Base-by-base conservation (phyloP, 768 basidiomycete genomes). In the Rhodosporidiobolus sp. region DNA sequence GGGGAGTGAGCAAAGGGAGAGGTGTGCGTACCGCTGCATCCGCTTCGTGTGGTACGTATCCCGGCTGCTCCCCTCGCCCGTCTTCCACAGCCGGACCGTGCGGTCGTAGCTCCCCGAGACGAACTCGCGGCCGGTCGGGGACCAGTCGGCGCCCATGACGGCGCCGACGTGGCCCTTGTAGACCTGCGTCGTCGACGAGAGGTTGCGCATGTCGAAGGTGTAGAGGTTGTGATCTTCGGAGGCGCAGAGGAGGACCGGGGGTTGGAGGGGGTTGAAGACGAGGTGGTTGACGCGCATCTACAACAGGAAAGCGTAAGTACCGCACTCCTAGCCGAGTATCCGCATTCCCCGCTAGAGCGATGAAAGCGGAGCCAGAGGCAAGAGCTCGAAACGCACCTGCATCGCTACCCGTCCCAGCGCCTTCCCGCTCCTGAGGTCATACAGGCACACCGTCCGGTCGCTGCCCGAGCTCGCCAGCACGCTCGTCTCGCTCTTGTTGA, bases 141-240 rank as follows among this genome's bases (percentile, higher is more conserved):
- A 89, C 96, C 96, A 98, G 73, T 98, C 95, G 78, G 94, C 95
- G 61, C 88, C 88, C 89, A 94, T 97, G 53, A 96, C 96, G 7
- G 78, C 76, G 28, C 78, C 92, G 28, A 97, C 95, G 80, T 99
- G 96, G 0, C 88, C 94, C 82, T 98, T 98, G 86, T 95, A 98
- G 35, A 98, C 90, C 72, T 95, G 91, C 3, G 88, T 91, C 8
- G 96, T 92, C 3, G 86, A 84, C 20, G 86, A 82, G 32, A 99
- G 85, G 66, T 90, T 87, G 54, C 96, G 87, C 61, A 98, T 89
- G 79, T 99, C 96, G 81, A 96, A 99, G 0, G 96, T 97, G 81
- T 98, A 98, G 34, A 98, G 85, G 78, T 97, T 96, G 83, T 98
- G 94, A 79, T 98, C 95, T 84, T 98, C 96, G 0, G 94, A 97